Conservation (phyloP, 495 filamentous ascomycete species). For the Aspergillus nanangensis region DNA sequence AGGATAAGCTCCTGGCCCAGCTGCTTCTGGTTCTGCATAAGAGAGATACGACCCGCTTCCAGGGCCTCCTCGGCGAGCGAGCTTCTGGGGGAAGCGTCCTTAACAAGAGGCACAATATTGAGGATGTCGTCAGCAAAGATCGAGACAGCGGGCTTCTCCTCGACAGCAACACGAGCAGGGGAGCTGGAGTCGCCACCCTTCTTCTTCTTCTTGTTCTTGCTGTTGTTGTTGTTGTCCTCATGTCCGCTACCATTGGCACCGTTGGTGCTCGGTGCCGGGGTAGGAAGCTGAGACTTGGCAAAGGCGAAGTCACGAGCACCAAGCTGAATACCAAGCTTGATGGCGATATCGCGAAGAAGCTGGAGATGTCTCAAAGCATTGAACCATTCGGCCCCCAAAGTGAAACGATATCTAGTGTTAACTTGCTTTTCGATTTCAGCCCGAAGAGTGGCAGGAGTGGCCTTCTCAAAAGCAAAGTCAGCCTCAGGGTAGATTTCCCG, state of each 20-base stretch:
- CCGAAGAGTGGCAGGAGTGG: slow-evolving; percentile 67
- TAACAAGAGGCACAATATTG: slow-evolving; percentile 88
- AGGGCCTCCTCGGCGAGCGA: slow-evolving; percentile 91
- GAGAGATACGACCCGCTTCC: slow-evolving; percentile 90
- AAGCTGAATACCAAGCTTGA: slow-evolving; percentile 91
- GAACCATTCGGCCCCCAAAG: slow-evolving; percentile 64
- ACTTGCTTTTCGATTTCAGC: slow-evolving; percentile 70
- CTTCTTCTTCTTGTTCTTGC: slow-evolving; percentile 83
- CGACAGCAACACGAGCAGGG: slow-evolving; percentile 38
- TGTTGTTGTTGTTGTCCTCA: slow-evolving; percentile 38
- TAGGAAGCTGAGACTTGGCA: slow-evolving; percentile 38
- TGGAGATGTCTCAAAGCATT: slow-evolving; percentile 67
- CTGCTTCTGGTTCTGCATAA: slow-evolving; percentile 92
- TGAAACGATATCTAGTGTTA: slow-evolving; percentile 66
- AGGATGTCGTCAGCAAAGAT: slow-evolving; percentile 83
- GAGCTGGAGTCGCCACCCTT: slow-evolving; percentile 50
- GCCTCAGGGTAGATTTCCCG: slow-evolving; percentile 71
- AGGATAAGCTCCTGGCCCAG: slow-evolving; percentile 93
- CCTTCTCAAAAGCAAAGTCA: slow-evolving; percentile 75
- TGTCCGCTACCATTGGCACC: slow-evolving; percentile 29
- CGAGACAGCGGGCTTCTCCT: slow-evolving; percentile 39
- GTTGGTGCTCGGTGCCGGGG: slow-evolving; percentile 35
- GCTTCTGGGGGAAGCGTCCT: slow-evolving; percentile 86
- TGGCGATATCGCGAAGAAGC: slow-evolving; percentile 79
- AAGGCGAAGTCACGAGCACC: slow-evolving; percentile 80